A percentile compares a stretch with the other conserved stretches of the same genome.
phyloP scores from a whole-genome alignment of 768 basidiomycete species.

The Phylloporus arenicola region DNA sequence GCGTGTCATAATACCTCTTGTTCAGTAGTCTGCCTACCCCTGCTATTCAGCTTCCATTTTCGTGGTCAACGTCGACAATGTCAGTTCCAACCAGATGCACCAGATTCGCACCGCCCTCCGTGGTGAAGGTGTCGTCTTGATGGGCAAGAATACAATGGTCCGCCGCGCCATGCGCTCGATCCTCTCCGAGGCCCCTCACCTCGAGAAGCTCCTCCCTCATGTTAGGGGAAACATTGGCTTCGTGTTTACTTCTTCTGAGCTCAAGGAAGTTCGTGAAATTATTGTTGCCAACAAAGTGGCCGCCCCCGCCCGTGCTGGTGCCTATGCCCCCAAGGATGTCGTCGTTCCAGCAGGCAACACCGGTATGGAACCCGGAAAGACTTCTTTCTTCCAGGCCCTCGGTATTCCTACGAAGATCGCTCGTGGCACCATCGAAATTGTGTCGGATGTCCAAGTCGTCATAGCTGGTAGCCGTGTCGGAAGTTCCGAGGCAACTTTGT shows the following conservation, averaged over 20 bases:
- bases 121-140: slow-evolving; percentile 92
- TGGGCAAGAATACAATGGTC: slow-evolving; percentile 99
- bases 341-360: slow-evolving; percentile 94
- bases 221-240: slow-evolving; percentile 98
- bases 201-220: slow-evolving; percentile 93
- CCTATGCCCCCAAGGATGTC: slow-evolving; percentile 89
- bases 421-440: slow-evolving; percentile 99
- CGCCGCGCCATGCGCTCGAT: slow-evolving; percentile 94
- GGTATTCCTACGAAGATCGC: slow-evolving; percentile 99
- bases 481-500: slow-evolving; percentile 91
- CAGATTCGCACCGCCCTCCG: slow-evolving; percentile 95
- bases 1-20: slow-evolving; percentile 31
- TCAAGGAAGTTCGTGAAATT: slow-evolving; percentile 91
- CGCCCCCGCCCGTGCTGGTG: slow-evolving; percentile 98
- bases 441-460: slow-evolving; percentile 94
- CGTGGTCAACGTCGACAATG: slow-evolving; percentile 99
- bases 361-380: slow-evolving; percentile 99
- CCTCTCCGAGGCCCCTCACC: slow-evolving; percentile 85
- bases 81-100: slow-evolving; percentile 99
- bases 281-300: slow-evolving; percentile 97
- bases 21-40: not conserved
- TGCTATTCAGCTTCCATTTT: slow-evolving; percentile 83
- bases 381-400: slow-evolving; percentile 99
- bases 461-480: slow-evolving; percentile 90
- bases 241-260: slow-evolving; percentile 89